phyloP scores from a whole-genome alignment of 495 filamentous ascomycete species.

The Mycothermus thermophilus region DNA sequence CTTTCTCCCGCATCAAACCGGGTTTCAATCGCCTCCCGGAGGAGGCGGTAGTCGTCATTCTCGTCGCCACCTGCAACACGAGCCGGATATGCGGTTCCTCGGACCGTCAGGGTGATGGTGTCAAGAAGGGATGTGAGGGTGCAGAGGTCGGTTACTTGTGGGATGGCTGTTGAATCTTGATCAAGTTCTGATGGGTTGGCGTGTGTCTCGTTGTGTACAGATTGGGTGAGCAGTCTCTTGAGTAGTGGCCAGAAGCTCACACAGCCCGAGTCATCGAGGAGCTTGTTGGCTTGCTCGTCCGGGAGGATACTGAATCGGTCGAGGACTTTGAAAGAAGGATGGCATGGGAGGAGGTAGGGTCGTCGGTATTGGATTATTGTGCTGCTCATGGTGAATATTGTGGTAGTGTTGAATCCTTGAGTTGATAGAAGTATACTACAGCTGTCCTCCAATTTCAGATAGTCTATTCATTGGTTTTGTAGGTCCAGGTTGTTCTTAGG shows the following conservation, averaged over 20 bases:
- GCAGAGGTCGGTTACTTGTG: constrained; percentile 31
- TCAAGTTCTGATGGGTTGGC: no score
- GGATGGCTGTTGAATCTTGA: constrained; percentile 27
- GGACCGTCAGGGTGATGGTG: constrained; percentile 11
- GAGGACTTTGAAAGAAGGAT: constrained; percentile 5
- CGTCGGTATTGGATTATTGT: background rate
- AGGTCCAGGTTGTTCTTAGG: no score
- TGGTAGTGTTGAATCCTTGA: background rate
- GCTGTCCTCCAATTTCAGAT: no score
- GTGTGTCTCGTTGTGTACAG: no score
- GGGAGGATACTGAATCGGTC: constrained; percentile 16
- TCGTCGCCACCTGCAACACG: no score
- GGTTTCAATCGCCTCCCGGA: background rate
- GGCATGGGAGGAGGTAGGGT: constrained; percentile 8
- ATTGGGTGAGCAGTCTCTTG: constrained; percentile 32
- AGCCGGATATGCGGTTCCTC: constrained; percentile 4
- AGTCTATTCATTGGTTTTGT: no score
- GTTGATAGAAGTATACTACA: no score
- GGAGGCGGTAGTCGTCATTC: constrained; percentile 2
- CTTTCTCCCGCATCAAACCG: background rate
- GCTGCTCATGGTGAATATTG: background rate
- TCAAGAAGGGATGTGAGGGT: constrained; percentile 32
- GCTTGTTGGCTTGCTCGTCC: constrained; percentile 4
- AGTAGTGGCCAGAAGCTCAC: constrained; percentile 28
- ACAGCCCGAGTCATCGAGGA: constrained; percentile 4